Base-by-base conservation (phyloP, 2,329 filamentous ascomycete species). In the Curvularia eragrostidis region DNA sequence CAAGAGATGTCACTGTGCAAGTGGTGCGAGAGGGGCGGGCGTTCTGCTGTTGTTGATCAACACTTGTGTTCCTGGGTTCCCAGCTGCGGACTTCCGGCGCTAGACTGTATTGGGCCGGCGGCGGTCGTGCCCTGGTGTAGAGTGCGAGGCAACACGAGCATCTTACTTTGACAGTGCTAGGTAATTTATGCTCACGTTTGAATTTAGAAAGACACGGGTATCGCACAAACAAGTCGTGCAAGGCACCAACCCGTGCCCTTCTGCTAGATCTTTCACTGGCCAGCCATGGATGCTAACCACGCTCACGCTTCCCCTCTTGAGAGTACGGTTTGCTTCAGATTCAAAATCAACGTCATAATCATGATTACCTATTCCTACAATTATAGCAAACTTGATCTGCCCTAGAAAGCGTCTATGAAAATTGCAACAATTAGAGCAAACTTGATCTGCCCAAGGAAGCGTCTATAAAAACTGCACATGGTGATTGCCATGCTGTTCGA, bases 1-100 rank as follows among this genome's bases (percentile, higher is more conserved):
- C 24, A 47, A 26, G 13, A 10, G 32, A 36, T 26, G 39, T 39
- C 42, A n/a, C 21, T 51, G 47, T 38, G 49, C 19, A 21, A 24
- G 51, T 62, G 54, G 61, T 62, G 58, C 24, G 13, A 13, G 38
- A 41, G 56, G 44, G 44, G 47, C 30, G 39, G 39, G 19, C 49
- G 46, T 53, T 56, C 46, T 32, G 46, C 39, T 58, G 58, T 59
- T 63, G 61, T 59, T 59, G 57, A 59, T 62, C 55, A 59, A 63
- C 58, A 62, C 56, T 42, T 58, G 52, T 23, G 56, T 50, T 44
- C 53, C 55, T 49, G 30, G 44, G 51, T 49, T 49, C 51, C 21
- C 42, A 58, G 51, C 58, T 59, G 61, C 61, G 61, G 61, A 63
- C 54, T 54, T 61, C 61, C 61, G 61, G 59, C 59, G 47, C 59